Evolutionary conservation across 139 green algal species (phyloP), one percentile per base, ranked within the genome.

Genomic region (Penium margaritaceum): DNA sequence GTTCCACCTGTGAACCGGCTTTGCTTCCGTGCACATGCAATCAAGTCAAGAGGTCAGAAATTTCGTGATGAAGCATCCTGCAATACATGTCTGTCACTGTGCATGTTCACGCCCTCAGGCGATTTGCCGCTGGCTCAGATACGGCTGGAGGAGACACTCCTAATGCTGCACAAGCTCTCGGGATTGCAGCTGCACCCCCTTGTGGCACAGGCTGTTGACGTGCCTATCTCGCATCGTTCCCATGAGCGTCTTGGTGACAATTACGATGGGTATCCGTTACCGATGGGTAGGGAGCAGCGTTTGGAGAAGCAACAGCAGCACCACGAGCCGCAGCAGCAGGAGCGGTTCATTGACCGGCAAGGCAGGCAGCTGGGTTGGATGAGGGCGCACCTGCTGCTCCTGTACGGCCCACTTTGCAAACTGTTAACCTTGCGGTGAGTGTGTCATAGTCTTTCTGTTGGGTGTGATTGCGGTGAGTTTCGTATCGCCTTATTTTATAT

Each of bases 361-460:
- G 65, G 63, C 51, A 21, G 73, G 66, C 63, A 76, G 35, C 47
- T 80, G 21, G 73, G 73, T 17, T 75, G 73, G 65, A 29, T 51
- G 63, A 3, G 73, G 15, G 65, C 73, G 24, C 73, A 80, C 47
- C 63, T 80, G 21, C 47, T 80, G 64, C 65, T 80, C 36, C 65
- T 80, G 15, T 80, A 80, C 47, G 35, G n/a, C 19, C 64, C 73
- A 36, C 57, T 80, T 19, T 67, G 46, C 41, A 66, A 80, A 12
- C 47, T 80, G 21, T 21, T 74, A n/a, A 17, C 60, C 21, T 29
- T 33, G 33, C 14, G 36, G 63, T 70, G 15, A 47, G 35, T 21
- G 7, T 29, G n/a, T 30, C n/a, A 47, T 44, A 29, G 19, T 29
- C n/a, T 44, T 27, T n/a, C 55, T 29, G 55, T 35, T 38, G 17